Evolutionary conservation across 73 alveolate genomes (phyloP).

Genomic region (Paramecium caudatum): DNA sequence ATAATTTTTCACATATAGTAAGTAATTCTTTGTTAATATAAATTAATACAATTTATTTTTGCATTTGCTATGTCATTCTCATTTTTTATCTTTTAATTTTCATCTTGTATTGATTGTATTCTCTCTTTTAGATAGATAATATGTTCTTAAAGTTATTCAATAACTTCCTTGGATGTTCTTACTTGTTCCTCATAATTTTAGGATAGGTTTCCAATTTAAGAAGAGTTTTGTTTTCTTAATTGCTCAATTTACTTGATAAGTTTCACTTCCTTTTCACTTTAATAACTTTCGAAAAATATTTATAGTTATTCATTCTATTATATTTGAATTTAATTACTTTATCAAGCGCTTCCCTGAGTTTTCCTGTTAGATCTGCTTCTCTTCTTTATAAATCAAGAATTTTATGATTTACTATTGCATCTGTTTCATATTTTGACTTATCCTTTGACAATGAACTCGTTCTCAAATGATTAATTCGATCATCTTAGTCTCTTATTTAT

Average conservation of each 20-base stretch:
- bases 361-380: not conserved
- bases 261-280: constrained; percentile 51
- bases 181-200: constrained; percentile 39
- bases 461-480: not conserved
- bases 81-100: constrained; percentile 1
- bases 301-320: constrained; percentile 35
- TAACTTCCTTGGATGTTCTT: not conserved
- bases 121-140: not conserved
- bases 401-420: not conserved
- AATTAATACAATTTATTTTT: not conserved
- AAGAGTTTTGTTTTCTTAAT: not conserved
- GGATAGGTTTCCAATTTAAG: not conserved
- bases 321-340: constrained; percentile 18
- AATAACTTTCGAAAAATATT: not conserved
- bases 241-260: not conserved
- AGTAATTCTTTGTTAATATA: not conserved
- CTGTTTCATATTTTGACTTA: not conserved
- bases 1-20: not conserved
- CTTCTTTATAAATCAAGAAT: constrained; percentile 11
- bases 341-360: not conserved
- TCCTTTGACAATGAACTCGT: not conserved
- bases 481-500: not conserved
- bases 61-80: constrained; percentile 18
- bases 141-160: constrained; percentile 36
- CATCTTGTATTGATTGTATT: not conserved